Evolutionary conservation across 2,329 filamentous ascomycete species (phyloP), one percentile per base, ranked within the genome.

Genomic region (Verticillium nonalfalfae): DNA sequence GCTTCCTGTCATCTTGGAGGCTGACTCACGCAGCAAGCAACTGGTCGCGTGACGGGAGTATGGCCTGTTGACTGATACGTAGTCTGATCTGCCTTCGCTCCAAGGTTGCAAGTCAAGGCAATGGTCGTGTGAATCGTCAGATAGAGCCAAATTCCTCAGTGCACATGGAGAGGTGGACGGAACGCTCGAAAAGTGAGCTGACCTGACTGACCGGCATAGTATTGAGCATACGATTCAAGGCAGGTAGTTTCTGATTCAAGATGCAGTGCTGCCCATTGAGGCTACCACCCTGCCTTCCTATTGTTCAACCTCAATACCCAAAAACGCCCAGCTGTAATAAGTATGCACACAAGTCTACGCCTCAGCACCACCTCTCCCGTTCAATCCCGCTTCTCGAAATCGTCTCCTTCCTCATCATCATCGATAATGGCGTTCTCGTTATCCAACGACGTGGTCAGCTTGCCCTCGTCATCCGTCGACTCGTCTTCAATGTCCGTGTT

Each of bases 381-480:
- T 52, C 45, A 52, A 31, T 52, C 45, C 18, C n/a, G 54, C n/a
- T 65, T 66, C 58, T 70, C 64, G n/a, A 68, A 64, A 55, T 66
- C 65, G 36, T 66, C 60, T 34, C 60, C 57, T 11, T 14, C 34
- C 34, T 67, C 65, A 9, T 72, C 66, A 35, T 69, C 66, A 35
- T 70, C 72, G 5, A 68, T 70, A 70, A 71, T 69, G 11, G 57
- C 59, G 33, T 60, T 59, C 31, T 66, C 64, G 6, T 63, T 71
- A 13, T 77, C 74, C 52, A 77, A 74, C 63, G 75, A 73, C 21
- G 74, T 75, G 36, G 72, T 76, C n/a, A 58, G 31, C 21, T 59
- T 68, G 15, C 68, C 69, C 65, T 70, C 35, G 61, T 69, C 68
- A 67, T 71, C 64, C 26, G 66, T 62, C 31, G 64, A 58, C 21